These are phyloP conservation scores for Acidiella bohemica DNA, from an alignment of 495 filamentous ascomycete species.

Conservation along the genomic window DNA sequence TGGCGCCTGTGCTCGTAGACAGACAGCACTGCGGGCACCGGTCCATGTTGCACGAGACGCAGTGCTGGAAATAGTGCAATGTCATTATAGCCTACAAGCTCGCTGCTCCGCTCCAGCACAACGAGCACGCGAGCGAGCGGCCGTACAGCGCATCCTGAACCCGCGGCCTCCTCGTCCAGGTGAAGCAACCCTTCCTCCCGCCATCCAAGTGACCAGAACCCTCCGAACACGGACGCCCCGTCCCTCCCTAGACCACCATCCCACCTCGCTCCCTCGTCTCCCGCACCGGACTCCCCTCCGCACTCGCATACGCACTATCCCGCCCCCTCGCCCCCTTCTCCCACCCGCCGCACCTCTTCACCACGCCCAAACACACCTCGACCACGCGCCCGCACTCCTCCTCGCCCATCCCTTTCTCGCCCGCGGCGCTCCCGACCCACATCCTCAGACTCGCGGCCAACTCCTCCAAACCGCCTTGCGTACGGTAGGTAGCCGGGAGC, in stretches of 20 bases:
- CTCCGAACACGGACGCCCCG: too few relatives aligned
- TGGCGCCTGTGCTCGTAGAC: too few relatives aligned
- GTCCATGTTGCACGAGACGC: too few relatives aligned
- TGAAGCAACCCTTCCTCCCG: not conserved
- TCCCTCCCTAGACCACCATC: too few relatives aligned
- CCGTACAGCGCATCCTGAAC: too few relatives aligned
- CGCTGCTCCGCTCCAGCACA: too few relatives aligned
- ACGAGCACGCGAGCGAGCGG: too few relatives aligned
- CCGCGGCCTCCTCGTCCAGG: too few relatives aligned
- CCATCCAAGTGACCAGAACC: too few relatives aligned
- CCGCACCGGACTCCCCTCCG: constrained; percentile 6
- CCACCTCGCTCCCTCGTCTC: not conserved
- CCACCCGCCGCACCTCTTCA: constrained; percentile 15
- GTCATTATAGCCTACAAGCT: too few relatives aligned
- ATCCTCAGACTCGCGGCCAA: constrained; percentile 23
- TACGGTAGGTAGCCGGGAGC: not conserved
- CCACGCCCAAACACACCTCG: constrained; percentile 10
- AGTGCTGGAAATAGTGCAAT: too few relatives aligned
- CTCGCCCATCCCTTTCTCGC: constrained; percentile 19
- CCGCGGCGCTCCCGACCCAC: constrained; percentile 27
- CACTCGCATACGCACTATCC: constrained; percentile 17
- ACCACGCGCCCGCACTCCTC: constrained; percentile 11
- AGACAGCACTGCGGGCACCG: too few relatives aligned
- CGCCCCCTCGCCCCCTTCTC: not conserved
- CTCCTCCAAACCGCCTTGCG: constrained; percentile 19